Conservation (phyloP, 768 basidiomycete genomes). For the Pleurotus djamor region DNA sequence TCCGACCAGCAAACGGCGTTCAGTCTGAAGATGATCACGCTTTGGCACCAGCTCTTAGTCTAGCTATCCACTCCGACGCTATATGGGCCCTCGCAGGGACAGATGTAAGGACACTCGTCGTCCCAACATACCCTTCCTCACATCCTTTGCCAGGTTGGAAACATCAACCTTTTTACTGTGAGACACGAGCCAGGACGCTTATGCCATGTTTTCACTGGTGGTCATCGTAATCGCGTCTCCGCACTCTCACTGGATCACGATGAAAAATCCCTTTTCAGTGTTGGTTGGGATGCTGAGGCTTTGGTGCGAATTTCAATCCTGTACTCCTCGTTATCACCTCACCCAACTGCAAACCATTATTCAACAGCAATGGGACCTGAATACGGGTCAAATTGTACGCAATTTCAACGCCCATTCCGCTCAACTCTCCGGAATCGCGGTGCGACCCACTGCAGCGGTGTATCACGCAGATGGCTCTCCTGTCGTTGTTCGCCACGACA, state of each 20-base stretch:
- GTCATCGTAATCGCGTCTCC: slow-evolving; percentile 79
- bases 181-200: slow-evolving; percentile 88
- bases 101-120: slow-evolving; percentile 51
- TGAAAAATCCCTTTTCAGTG: slow-evolving; percentile 86
- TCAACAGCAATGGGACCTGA: slow-evolving; percentile 94
- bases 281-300: slow-evolving; percentile 92
- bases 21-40: slow-evolving; percentile 46
- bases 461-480: slow-evolving; percentile 23
- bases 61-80: slow-evolving; percentile 91
- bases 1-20: slow-evolving; percentile 21
- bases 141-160: slow-evolving; percentile 60
- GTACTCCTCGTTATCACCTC: neutral
- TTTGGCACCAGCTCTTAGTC: slow-evolving; percentile 80
- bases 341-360: slow-evolving; percentile 7
- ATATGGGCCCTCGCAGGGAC: slow-evolving; percentile 91
- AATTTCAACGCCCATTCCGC: slow-evolving; percentile 80
- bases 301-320: slow-evolving; percentile 48
- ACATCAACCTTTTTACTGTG: slow-evolving; percentile 90
- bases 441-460: slow-evolving; percentile 58
- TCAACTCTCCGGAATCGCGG: slow-evolving; percentile 78
- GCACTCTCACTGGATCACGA: slow-evolving; percentile 78
- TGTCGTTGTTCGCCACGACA: slow-evolving; percentile 4
- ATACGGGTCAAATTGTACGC: slow-evolving; percentile 79
- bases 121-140: slow-evolving; percentile 6
- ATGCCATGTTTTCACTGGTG: slow-evolving; percentile 65